phyloP scores from a whole-genome alignment of 2,329 filamentous ascomycete genomes.

The Bimuria novae-zelandiae region DNA sequence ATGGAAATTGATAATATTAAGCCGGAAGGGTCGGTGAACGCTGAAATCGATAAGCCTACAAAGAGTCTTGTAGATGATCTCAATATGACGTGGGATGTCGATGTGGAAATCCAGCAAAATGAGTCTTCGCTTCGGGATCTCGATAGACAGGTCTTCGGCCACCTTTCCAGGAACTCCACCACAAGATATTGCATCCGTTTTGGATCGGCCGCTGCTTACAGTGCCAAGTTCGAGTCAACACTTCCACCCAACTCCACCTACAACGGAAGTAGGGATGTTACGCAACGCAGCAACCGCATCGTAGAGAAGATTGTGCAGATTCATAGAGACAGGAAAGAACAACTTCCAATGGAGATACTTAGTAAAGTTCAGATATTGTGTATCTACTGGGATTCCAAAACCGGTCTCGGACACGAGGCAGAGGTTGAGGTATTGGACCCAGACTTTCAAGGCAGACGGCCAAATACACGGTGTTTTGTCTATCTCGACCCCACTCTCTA shows the following conservation, averaged over 20 bases:
- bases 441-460: slow-evolving; percentile 5
- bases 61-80: slow-evolving; percentile 13
- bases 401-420: slow-evolving; percentile 7
- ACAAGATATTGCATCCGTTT: slow-evolving; percentile 9
- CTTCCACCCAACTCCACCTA: slow-evolving; percentile 12
- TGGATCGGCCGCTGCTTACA: slow-evolving; percentile 7
- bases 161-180: slow-evolving; percentile 8
- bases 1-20: neutral
- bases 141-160: slow-evolving; percentile 3
- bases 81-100: slow-evolving; percentile 10
- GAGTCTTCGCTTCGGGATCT: slow-evolving; percentile 9
- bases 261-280: slow-evolving; percentile 12
- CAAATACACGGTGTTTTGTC: slow-evolving; percentile 12
- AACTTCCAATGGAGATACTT: slow-evolving; percentile 14
- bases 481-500: slow-evolving; percentile 15
- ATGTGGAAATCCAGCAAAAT: neutral
- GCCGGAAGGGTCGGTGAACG: neutral
- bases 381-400: slow-evolving; percentile 19
- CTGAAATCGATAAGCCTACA: neutral
- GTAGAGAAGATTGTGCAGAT: slow-evolving; percentile 14
- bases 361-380: slow-evolving; percentile 11
- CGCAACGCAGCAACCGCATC: slow-evolving; percentile 13
- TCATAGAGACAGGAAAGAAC: slow-evolving; percentile 8
- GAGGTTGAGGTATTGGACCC: slow-evolving; percentile 15
- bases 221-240: slow-evolving; percentile 15